phyloP scores from a whole-genome alignment of 2,329 filamentous ascomycete species.

The Diaporthe capsici region DNA sequence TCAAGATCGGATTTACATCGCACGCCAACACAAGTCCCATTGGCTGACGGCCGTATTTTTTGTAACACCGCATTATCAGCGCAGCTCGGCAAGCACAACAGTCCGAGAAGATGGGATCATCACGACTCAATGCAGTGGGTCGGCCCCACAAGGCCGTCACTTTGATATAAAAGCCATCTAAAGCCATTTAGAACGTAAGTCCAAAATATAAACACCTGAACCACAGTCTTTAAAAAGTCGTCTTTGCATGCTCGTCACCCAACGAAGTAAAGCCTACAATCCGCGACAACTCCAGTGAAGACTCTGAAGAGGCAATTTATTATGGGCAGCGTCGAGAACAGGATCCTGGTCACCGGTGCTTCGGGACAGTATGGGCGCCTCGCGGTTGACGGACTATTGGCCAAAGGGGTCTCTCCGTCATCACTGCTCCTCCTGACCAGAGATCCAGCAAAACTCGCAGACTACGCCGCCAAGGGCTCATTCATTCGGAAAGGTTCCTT shows the following conservation, averaged over 20 bases:
- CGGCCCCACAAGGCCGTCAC: background rate
- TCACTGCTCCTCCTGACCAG: slow-evolving; percentile 9
- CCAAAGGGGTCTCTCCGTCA: background rate
- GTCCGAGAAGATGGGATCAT: background rate
- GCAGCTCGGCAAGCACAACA: background rate
- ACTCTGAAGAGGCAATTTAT: background rate
- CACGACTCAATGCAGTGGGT: slow-evolving; percentile 1
- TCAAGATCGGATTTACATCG: background rate
- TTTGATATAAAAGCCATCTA: background rate
- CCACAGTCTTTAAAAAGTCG: background rate
- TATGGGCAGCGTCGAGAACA: background rate
- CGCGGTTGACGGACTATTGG: background rate
- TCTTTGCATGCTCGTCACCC: background rate
- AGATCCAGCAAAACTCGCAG: slow-evolving; percentile 5
- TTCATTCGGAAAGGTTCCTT: slow-evolving; percentile 8
- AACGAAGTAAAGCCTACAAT: too few species aligned
- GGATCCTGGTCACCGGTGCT: slow-evolving; percentile 8
- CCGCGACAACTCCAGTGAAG: too few species aligned
- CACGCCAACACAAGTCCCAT: background rate
- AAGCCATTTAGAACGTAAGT: too few species aligned
- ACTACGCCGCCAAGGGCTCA: background rate
- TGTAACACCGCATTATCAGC: background rate
- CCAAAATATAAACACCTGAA: background rate
- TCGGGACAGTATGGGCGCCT: slow-evolving; percentile 24
- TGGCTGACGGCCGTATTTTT: background rate